Base-by-base conservation (phyloP, 169 alveolate genomes). In the Babesia ovis region DNA sequence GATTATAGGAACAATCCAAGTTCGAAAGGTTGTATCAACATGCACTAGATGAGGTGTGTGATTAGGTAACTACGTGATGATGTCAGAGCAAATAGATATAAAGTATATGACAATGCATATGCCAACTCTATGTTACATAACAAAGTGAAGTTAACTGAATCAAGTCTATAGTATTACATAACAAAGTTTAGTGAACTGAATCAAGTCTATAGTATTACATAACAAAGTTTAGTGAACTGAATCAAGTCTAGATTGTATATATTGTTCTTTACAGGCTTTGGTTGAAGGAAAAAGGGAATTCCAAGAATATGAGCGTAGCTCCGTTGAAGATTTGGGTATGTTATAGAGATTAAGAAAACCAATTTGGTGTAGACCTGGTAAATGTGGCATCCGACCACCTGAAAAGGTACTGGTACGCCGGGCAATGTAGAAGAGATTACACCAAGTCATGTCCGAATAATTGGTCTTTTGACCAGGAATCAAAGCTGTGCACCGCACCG, bases 351-450 rank as follows among this genome's bases (percentile, higher is more conserved):
- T 2, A 45, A 1, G 0, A 0, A 39, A 27, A 20, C 22, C 12
- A 29, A n/a, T 20, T 14, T 5, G 0, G 3, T 37, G 25, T 59
- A 79, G 86, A 79, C 58, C 43, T 79, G 3, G 43, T 79, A 0
- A 58, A 42, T 12, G 53, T 60, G 9, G 71, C 84, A 11, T 48
- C 85, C 2, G 84, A 81, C 25, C 77, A 71, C 29, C 61, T 81
- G 61, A 81, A 81, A 61, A 64, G 72, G 45, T 64, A 56, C 32
- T 81, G 89, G 87, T 79, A 76, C 48, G 42, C 50, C n/a, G 58
- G 57, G 6, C 72, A 71, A 23, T 71, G 66, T 39, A 35, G 84
- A 41, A 37, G 89, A 12, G 50, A 81, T 9, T 81, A 81, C 42
- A 34, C 45, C 16, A 37, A n/a, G 2, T 42, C 56, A 22, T 81